phyloP scores from a whole-genome alignment of 306 rosid genomes.

The Corylus americana region DNA sequence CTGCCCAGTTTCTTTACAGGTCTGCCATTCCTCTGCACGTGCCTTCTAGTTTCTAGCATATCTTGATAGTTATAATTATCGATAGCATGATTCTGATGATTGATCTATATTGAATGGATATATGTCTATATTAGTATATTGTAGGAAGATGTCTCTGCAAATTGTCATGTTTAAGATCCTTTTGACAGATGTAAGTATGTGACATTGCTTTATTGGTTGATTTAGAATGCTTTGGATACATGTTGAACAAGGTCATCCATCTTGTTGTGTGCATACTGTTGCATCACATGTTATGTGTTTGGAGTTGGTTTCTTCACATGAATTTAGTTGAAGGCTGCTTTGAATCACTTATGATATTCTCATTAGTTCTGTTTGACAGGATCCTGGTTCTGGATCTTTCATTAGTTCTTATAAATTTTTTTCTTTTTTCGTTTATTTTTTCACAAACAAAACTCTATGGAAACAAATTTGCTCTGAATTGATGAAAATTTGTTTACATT shows the following conservation, averaged over 20 bases:
- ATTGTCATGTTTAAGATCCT: not conserved
- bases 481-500: slow-evolving; percentile 58
- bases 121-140: slow-evolving; percentile 7
- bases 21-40: slow-evolving; percentile 35
- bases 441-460: slow-evolving; percentile 11
- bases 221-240: slow-evolving; percentile 7
- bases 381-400: slow-evolving; percentile 2
- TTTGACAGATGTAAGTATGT: slow-evolving; percentile 4
- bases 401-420: slow-evolving; percentile 9
- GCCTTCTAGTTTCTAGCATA: slow-evolving; percentile 18
- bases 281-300: not conserved
- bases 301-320: not conserved
- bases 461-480: slow-evolving; percentile 39
- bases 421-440: not conserved
- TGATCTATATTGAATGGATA: slow-evolving; percentile 13
- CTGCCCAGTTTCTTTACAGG: slow-evolving; percentile 89
- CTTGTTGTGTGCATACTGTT: slow-evolving; percentile 13
- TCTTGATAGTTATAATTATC: slow-evolving; percentile 19
- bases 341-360: not conserved
- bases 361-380: not conserved
- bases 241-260: not conserved
- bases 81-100: slow-evolving; percentile 12
- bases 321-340: slow-evolving; percentile 2
- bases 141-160: slow-evolving; percentile 6
- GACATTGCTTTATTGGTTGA: slow-evolving; percentile 17